phyloP scores from a whole-genome alignment of 1,284 basidiomycete species.

The Ustilago curta region DNA sequence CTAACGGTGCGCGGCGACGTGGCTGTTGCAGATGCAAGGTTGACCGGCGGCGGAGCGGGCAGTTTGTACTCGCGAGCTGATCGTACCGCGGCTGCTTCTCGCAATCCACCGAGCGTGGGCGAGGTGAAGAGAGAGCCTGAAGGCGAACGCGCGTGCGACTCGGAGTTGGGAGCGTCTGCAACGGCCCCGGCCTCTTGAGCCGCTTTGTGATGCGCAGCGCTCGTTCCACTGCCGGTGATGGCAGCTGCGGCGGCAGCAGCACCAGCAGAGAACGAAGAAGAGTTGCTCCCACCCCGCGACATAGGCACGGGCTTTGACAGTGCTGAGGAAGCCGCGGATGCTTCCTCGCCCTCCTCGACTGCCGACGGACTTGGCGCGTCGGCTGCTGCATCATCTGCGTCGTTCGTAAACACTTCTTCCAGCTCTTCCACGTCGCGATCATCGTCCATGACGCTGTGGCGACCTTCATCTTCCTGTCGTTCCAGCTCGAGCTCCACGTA shows the following conservation, averaged over 20 bases:
- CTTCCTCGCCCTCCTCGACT: conserved; percentile 4
- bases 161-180: conserved; percentile 7
- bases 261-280: conserved; percentile 38
- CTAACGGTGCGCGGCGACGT: conserved; percentile 32
- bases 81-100: conserved; percentile 36
- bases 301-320: conserved; percentile 26
- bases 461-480: conserved; percentile 75
- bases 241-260: conserved; percentile 36
- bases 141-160: conserved; percentile 22
- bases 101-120: conserved; percentile 36
- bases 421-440: conserved; percentile 69
- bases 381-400: conserved; percentile 29
- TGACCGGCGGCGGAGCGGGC: conserved; percentile 52
- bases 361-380: conserved; percentile 3
- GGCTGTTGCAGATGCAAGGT: conserved; percentile 30
- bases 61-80: conserved; percentile 51
- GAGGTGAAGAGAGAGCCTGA: conserved; percentile 39
- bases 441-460: conserved; percentile 27
- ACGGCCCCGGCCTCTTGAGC: not conserved
- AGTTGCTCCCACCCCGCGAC: conserved; percentile 34
- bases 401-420: conserved; percentile 73
- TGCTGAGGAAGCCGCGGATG: not conserved
- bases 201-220: conserved; percentile 14
- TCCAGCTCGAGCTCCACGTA: conserved; percentile 91
- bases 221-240: conserved; percentile 17